Conservation (phyloP, 192 early-diverging fungal genomes). For the Coemansia sp. region DNA sequence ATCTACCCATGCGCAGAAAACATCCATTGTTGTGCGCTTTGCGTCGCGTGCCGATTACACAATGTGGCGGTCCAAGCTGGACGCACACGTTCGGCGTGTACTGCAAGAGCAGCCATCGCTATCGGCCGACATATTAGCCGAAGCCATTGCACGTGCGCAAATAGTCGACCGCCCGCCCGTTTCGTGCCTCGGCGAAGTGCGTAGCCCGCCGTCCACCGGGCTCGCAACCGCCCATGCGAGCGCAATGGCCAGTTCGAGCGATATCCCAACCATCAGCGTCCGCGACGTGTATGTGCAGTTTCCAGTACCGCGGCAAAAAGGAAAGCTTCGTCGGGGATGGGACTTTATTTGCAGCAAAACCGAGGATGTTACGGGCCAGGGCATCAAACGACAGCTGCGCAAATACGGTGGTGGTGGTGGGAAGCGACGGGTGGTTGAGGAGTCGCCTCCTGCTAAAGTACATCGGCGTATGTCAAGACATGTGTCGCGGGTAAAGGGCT, state of each 20-base stretch:
- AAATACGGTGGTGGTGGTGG: constrained; percentile 52
- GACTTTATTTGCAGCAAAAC: constrained; percentile 54
- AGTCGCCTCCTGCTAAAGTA: constrained; percentile 4
- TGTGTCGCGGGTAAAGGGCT: background rate
- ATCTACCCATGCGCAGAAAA: constrained; percentile 4
- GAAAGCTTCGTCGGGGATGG: constrained; percentile 51
- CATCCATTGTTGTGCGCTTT: constrained; percentile 41
- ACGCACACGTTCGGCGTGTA: constrained; percentile 38
- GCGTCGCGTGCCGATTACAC: constrained; percentile 40
- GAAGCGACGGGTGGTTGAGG: constrained; percentile 46
- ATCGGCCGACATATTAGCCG: constrained; percentile 41
- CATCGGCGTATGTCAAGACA: constrained; percentile 15
- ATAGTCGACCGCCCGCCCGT: constrained; percentile 24
- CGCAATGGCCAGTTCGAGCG: constrained; percentile 18
- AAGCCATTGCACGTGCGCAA: constrained; percentile 40
- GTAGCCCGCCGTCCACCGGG: constrained; percentile 30
- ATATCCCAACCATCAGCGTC: constrained; percentile 48
- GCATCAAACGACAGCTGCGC: constrained; percentile 47
- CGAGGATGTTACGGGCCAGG: constrained; percentile 47
- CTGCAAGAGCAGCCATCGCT: constrained; percentile 28
- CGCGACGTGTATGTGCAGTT: constrained; percentile 52
- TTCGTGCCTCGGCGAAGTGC: constrained; percentile 23
- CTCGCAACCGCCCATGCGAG: constrained; percentile 17
- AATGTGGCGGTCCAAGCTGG: constrained; percentile 37
- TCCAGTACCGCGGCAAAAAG: constrained; percentile 32